Conservation (phyloP, 2,329 filamentous ascomycete genomes). For the Penicillium sp. region DNA sequence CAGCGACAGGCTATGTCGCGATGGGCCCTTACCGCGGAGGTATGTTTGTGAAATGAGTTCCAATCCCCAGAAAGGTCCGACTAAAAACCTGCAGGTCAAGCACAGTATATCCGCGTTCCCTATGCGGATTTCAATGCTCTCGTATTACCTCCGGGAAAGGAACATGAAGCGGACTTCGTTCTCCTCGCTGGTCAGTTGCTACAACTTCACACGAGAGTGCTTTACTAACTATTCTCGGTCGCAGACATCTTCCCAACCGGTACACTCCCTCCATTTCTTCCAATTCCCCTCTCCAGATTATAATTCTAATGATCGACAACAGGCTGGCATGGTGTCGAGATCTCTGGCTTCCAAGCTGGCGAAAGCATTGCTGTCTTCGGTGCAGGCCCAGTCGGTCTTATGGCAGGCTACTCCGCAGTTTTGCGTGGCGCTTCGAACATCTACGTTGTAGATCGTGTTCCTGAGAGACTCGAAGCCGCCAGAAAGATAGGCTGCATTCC, state of each 20-base stretch:
- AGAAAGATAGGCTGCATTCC: constrained; percentile 63
- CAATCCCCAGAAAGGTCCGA: not conserved
- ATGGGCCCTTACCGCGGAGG: constrained; percentile 52
- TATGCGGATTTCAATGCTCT: constrained; percentile 69
- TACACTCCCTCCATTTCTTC: not conserved
- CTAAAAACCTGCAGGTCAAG: constrained; percentile 42
- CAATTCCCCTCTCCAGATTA: not conserved
- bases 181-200: constrained; percentile 42
- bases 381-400: constrained; percentile 64
- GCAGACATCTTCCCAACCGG: constrained; percentile 25
- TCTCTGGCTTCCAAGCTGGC: constrained; percentile 61
- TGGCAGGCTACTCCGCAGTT: constrained; percentile 65
- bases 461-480: constrained; percentile 59
- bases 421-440: constrained; percentile 63
- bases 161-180: constrained; percentile 58
- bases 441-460: constrained; percentile 64
- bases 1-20: constrained; percentile 46
- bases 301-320: not conserved
- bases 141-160: constrained; percentile 60
- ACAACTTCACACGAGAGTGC: not conserved
- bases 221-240: not conserved
- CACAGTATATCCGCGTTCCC: constrained; percentile 65
- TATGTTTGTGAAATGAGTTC: not conserved
- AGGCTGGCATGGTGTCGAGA: constrained; percentile 32
- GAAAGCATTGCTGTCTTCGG: constrained; percentile 67